Conservation (phyloP, 495 filamentous ascomycete species). For the Neurospora tetrasperma region DNA sequence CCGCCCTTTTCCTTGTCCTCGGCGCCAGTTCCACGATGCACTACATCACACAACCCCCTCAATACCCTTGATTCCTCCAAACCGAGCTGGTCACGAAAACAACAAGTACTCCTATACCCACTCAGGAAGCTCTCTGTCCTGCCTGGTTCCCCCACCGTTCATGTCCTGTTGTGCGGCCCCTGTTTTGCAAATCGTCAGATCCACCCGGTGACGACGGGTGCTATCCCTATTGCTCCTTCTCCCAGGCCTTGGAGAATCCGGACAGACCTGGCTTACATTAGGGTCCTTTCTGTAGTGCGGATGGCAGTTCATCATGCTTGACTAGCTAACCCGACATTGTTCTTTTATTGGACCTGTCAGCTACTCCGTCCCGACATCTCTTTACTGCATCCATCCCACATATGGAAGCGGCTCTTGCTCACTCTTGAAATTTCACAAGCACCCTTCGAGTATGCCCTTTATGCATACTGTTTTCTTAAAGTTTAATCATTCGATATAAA, state of each 20-base stretch:
- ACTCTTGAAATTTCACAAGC: background rate
- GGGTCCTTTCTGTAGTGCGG: background rate
- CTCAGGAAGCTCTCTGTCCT: background rate
- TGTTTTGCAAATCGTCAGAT: background rate
- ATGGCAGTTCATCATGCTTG: background rate
- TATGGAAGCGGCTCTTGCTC: conserved; percentile 6
- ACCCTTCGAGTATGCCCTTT: background rate
- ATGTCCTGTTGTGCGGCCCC: background rate
- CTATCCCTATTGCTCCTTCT: background rate
- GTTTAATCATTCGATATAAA: background rate
- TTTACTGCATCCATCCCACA: conserved; percentile 5
- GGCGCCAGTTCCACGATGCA: background rate
- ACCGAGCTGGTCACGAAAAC: background rate
- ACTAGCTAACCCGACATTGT: background rate
- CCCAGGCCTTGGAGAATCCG: background rate
- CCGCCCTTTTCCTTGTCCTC: background rate
- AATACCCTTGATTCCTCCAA: background rate
- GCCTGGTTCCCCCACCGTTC: background rate
- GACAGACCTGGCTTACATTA: background rate
- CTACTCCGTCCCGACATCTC: conserved; percentile 4
- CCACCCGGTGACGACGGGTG: background rate
- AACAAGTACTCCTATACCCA: background rate
- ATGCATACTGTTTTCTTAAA: background rate
- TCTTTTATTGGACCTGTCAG: conserved; percentile 8
- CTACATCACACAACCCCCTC: background rate